These are phyloP conservation scores for Omphalea diandra DNA, from an alignment of 441 rosid genomes.

Conservation along the genomic window DNA sequence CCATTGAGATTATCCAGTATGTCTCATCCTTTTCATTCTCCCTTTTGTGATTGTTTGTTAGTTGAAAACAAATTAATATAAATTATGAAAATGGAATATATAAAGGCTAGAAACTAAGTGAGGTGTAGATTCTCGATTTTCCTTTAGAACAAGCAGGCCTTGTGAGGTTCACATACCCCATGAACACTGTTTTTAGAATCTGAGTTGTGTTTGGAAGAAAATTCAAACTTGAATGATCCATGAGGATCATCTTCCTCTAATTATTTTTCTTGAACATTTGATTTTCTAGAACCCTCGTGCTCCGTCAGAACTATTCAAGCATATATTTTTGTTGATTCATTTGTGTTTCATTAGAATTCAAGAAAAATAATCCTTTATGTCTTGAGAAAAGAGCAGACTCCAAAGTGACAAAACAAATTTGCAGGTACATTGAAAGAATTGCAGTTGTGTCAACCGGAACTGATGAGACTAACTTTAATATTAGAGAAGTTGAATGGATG, in stretches of 20 bases:
- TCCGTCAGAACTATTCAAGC: neutral
- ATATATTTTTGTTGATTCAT: neutral
- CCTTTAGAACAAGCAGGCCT: no score
- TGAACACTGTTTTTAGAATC: neutral
- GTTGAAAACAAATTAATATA: no score
- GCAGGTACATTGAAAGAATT: slow-evolving; percentile 79
- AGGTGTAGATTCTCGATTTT: no score
- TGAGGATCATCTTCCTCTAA: no score
- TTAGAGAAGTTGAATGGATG: slow-evolving; percentile 74
- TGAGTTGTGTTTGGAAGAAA: no score
- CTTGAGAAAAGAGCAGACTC: neutral
- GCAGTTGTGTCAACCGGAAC: slow-evolving; percentile 60
- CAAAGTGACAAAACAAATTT: slow-evolving; percentile 20
- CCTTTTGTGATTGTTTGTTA: slow-evolving; percentile 2
- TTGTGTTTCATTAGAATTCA: neutral
- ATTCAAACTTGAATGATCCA: no score
- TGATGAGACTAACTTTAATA: slow-evolving; percentile 44
- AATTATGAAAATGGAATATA: no score
- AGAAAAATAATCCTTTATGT: neutral
- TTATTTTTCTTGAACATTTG: no score
- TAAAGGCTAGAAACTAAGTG: no score
- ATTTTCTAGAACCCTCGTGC: neutral
- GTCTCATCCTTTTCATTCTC: slow-evolving; percentile 26
- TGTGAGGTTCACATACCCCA: neutral
- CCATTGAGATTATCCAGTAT: slow-evolving; percentile 81